Evolutionary conservation across 225 moss, liverwort and hornwort species (phyloP), one percentile per base, ranked within the genome.

Genomic region (Physcomitrellopsis africana): DNA sequence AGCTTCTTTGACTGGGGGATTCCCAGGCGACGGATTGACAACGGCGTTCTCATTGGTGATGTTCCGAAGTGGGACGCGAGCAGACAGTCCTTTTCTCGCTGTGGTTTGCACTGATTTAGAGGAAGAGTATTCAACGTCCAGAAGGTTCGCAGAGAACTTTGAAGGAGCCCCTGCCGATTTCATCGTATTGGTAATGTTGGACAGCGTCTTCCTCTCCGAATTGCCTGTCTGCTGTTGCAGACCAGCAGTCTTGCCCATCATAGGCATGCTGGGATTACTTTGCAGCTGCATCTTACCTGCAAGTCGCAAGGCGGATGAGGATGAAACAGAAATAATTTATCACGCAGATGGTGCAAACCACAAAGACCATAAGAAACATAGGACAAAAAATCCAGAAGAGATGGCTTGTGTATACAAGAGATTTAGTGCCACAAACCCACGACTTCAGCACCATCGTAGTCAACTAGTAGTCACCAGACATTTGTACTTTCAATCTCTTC

Each of bases 21-120:
- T 85, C 72, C 63, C 80, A 15, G 78, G 73, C 26, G 78, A 60
- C 18, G 82, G 80, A 54, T 80, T 78, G 0, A 78, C 56, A 19
- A 60, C 14, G 20, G 32, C 60, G 14, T 80, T 82, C 76, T 88
- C 85, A 60, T 88, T 88, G 17, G 88, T 88, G 69, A 88, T 88
- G 70, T 88, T 88, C 27, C 85, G 88, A 44, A 88, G 88, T 18
- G 88, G 88, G 52, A 88, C 80, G 69, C 88, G 88, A 24, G 85
- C 73, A 37, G 81, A 65, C 48, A 84, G 63, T 58, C 73, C 59
- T 59, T 76, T 87, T 19, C 78, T 80, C 54, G 68, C 49, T 3
- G 70, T 81, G 8, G 84, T 62, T 26, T 71, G 81, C 2, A 77
- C 18, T 16, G 78, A 24, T 56, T 88, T 88, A 11, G 78, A 65